Evolutionary conservation across 495 filamentous ascomycete genomes (phyloP).

Genomic region (Amniculicola lignicola): DNA sequence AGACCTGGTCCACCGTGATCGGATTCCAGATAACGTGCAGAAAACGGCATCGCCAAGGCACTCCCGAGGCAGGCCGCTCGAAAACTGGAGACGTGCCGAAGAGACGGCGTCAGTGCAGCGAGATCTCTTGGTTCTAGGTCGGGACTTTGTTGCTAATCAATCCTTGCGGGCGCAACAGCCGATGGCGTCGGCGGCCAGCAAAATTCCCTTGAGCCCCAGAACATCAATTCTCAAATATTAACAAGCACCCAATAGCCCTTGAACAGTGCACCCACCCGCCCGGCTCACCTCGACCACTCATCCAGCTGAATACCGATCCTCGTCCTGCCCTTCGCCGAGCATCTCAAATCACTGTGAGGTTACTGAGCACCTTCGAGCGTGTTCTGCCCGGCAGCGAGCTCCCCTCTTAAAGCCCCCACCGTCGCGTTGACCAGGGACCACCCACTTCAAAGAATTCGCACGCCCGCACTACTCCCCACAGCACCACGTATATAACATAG

Average conservation of each 20-base stretch:
- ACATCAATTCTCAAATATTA: slow-evolving; percentile 12
- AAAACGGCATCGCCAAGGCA: no score
- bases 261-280: slow-evolving; percentile 1
- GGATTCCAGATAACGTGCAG: no score
- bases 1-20: no score
- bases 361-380: slow-evolving; percentile 6
- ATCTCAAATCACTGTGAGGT: background rate
- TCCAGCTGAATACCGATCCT: slow-evolving; percentile 11
- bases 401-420: background rate
- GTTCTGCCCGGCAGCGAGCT: slow-evolving; percentile 2
- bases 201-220: slow-evolving; percentile 4
- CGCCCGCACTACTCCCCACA: background rate
- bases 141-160: slow-evolving; percentile 24
- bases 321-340: slow-evolving; percentile 15
- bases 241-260: slow-evolving; percentile 9
- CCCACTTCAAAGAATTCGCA: background rate
- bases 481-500: background rate
- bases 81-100: no score
- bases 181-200: background rate
- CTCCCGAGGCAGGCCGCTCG: no score
- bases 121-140: no score
- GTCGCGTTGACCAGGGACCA: background rate
- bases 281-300: slow-evolving; percentile 20
- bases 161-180: background rate
- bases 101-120: no score